Conservation (phyloP, 192 early-diverging fungal species). For the Gorgonomyces haynaldii region DNA sequence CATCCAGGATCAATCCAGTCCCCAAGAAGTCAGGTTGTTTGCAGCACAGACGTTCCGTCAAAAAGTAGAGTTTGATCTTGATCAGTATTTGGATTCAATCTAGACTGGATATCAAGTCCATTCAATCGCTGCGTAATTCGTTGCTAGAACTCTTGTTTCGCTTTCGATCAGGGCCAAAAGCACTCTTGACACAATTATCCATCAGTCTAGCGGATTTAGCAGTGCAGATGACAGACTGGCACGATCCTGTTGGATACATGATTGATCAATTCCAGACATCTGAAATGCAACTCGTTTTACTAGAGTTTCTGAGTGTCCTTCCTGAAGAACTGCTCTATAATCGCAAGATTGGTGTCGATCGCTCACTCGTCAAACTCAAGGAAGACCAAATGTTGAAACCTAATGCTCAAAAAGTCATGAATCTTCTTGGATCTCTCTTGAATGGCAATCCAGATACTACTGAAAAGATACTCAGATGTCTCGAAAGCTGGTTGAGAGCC, state of each 20-base stretch:
- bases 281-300: constrained; percentile 51
- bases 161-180: constrained; percentile 43
- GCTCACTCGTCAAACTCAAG: constrained; percentile 36
- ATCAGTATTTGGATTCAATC: constrained; percentile 57
- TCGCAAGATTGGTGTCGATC: constrained; percentile 34
- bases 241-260: constrained; percentile 65
- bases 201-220: constrained; percentile 75
- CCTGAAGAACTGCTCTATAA: constrained; percentile 74
- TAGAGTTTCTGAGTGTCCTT: constrained; percentile 75
- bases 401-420: constrained; percentile 57
- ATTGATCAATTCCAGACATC: constrained; percentile 47
- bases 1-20: constrained; percentile 41
- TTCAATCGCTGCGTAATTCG: constrained; percentile 54
- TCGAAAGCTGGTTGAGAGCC: constrained; percentile 74
- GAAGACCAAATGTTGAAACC: constrained; percentile 48
- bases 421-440: constrained; percentile 47
- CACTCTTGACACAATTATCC: constrained; percentile 70
- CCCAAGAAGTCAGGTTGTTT: constrained; percentile 62
- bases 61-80: constrained; percentile 78
- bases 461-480: constrained; percentile 53
- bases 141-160: constrained; percentile 57
- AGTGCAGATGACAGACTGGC: constrained; percentile 67
- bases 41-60: constrained; percentile 87
- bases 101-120: constrained; percentile 21
- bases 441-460: neutral